Evolutionary conservation across 1,284 basidiomycete genomes (phyloP).

Genomic region (Nidula niveotomentosa): DNA sequence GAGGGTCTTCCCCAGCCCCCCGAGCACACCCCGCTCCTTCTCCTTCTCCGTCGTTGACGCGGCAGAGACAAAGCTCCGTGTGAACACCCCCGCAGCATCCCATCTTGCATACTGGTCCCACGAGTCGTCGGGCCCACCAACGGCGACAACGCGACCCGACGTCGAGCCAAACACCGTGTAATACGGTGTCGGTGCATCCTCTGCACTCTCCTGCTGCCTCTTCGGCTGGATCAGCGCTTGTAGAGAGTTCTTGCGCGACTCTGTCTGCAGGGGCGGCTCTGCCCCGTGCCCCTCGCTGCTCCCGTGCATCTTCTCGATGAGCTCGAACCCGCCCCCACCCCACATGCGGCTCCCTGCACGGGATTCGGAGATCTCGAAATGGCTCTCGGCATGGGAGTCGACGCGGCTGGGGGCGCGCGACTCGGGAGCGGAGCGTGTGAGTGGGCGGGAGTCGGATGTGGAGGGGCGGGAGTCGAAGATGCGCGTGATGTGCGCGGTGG

Average conservation of each 20-base stretch:
- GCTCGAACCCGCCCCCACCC: constrained; percentile 2
- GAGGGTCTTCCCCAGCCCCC: constrained; percentile 28
- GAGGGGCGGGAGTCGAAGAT: not conserved
- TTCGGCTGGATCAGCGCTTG: constrained; percentile 2
- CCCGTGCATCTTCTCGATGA: constrained; percentile 6
- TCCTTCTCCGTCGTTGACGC: constrained; percentile 2
- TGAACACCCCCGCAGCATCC: constrained; percentile 11
- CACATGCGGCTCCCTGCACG: not conserved
- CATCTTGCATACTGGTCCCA: constrained; percentile 14
- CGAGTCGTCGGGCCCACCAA: constrained; percentile 40
- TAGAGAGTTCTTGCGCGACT: not conserved
- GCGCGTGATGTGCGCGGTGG: not conserved
- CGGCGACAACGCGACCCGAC: constrained; percentile 41
- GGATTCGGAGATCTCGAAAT: not conserved
- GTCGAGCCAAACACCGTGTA: constrained; percentile 53
- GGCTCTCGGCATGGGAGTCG: not conserved
- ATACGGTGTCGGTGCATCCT: constrained; percentile 36
- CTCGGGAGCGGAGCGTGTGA: no score
- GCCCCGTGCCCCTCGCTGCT: not conserved
- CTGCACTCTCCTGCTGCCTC: constrained; percentile 8
- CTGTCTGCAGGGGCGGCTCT: not conserved
- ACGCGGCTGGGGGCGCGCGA: not conserved
- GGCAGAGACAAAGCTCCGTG: not conserved
- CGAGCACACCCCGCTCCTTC: constrained; percentile 6
- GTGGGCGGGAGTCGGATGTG: no score